Percentiles rank a stretch among this genome's conserved stretches.
Conservation (phyloP, 495 filamentous ascomycete species). For the Penicillium bovifimosum region DNA sequence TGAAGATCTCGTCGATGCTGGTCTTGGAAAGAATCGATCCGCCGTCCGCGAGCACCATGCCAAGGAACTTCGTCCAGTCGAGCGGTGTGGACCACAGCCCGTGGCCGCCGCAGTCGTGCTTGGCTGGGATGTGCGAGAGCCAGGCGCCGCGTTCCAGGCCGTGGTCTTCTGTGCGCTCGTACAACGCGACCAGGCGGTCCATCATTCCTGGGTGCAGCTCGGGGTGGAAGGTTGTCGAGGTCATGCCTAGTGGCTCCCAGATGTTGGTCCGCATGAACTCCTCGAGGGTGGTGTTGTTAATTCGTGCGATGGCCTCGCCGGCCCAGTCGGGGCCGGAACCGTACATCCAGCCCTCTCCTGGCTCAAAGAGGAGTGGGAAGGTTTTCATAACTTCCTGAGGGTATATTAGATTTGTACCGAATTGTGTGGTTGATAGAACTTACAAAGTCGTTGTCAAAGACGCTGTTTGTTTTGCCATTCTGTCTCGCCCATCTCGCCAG, state of each 20-base stretch:
- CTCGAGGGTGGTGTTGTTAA: slow-evolving; percentile 30
- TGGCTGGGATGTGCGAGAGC: not conserved
- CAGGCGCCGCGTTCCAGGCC: not conserved
- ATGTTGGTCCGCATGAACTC: slow-evolving; percentile 38
- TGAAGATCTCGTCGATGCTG: not conserved
- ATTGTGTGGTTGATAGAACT: not conserved
- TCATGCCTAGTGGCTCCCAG: slow-evolving; percentile 35
- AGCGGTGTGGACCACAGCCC: not conserved
- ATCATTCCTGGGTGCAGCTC: not conserved
- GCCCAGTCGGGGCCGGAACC: slow-evolving; percentile 41
- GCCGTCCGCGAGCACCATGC: not conserved
- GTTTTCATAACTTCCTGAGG: not conserved
- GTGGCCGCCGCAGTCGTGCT: not conserved
- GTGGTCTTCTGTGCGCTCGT: not conserved
- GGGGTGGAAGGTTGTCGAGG: slow-evolving; percentile 20
- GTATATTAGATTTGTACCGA: not conserved
- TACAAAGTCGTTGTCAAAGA: not conserved
- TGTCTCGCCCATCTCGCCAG: not conserved
- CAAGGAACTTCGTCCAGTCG: not conserved
- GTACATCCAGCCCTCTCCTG: slow-evolving; percentile 41
- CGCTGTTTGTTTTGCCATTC: not conserved
- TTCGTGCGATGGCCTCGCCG: slow-evolving; percentile 30
- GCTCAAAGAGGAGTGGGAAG: slow-evolving; percentile 37
- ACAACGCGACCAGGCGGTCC: not conserved
- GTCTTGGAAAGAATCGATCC: not conserved